phyloP scores from a whole-genome alignment of 352 stramenopile species.

The Phytophthora quininea region DNA sequence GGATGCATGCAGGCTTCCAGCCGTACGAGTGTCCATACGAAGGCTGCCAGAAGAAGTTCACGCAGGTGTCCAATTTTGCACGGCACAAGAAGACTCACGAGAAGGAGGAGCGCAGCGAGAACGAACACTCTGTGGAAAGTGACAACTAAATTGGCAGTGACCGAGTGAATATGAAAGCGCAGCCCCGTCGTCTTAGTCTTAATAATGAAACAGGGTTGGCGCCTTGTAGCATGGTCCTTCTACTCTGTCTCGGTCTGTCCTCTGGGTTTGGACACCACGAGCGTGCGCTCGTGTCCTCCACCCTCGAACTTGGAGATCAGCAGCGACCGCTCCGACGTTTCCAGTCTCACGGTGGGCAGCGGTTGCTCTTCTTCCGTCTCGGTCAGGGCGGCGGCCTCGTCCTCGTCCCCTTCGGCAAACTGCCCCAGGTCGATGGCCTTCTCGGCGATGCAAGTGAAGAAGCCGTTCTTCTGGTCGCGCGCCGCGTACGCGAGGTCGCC shows the following conservation, averaged over 20 bases:
- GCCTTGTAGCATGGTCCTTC: neutral
- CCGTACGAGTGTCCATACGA: conserved; percentile 92
- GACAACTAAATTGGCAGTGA: conserved; percentile 34
- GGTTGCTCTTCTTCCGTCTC: conserved; percentile 36
- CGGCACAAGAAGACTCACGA: conserved; percentile 89
- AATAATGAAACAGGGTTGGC: conserved; percentile 15
- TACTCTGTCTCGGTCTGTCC: conserved; percentile 31
- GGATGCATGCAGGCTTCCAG: conserved; percentile 91
- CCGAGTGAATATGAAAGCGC: conserved; percentile 6
- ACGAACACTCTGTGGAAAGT: conserved; percentile 56
- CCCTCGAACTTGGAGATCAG: conserved; percentile 62
- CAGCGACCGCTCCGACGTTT: conserved; percentile 60
- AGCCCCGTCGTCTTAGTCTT: too few species aligned
- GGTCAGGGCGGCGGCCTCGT: conserved; percentile 29
- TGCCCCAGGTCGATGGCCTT: conserved; percentile 60
- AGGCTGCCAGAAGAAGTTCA: conserved; percentile 91
- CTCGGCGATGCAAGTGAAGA: conserved; percentile 78
- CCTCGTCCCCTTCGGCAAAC: conserved; percentile 39
- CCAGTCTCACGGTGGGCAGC: conserved; percentile 56
- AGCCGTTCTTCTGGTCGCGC: conserved; percentile 61
- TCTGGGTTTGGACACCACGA: conserved; percentile 65
- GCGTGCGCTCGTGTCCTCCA: conserved; percentile 49
- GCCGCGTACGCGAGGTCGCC: conserved; percentile 64
- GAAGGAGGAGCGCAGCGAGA: conserved; percentile 68
- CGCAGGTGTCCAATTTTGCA: conserved; percentile 88